A percentile compares a stretch with the other conserved stretches of the same genome.
Conservation (phyloP, 1,284 basidiomycete species). For the Trichosporon asahii region DNA sequence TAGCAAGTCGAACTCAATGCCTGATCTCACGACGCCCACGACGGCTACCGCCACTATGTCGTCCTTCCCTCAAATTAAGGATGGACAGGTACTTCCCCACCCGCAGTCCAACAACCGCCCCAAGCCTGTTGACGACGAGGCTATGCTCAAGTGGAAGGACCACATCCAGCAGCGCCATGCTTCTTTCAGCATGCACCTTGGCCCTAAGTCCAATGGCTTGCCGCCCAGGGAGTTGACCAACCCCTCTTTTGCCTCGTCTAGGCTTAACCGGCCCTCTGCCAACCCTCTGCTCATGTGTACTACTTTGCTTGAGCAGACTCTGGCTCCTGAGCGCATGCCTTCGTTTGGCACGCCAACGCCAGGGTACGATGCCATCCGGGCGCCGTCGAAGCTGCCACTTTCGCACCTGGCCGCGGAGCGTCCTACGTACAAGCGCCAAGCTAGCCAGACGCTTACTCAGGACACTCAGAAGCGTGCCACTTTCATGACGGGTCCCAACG, state of each 20-base stretch:
- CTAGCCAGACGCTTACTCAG: conserved; percentile 46
- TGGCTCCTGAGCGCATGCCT: conserved; percentile 47
- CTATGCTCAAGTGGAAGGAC: conserved; percentile 37
- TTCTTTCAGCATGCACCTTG: conserved; percentile 29
- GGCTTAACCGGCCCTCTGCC: conserved; percentile 7
- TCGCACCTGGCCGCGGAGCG: conserved; percentile 26
- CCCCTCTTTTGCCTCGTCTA: conserved; percentile 16
- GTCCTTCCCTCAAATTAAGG: conserved; percentile 10
- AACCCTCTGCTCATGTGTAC: conserved; percentile 30
- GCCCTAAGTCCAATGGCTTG: conserved; percentile 20
- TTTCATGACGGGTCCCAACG: conserved; percentile 13
- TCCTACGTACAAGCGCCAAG: conserved; percentile 48
- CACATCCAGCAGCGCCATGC: conserved; percentile 42
- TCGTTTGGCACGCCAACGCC: conserved; percentile 35
- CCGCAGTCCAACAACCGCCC: conserved; percentile 4
- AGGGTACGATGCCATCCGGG: conserved; percentile 7
- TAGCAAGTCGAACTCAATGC: conserved; percentile 47
- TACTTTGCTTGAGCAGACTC: conserved; percentile 44
- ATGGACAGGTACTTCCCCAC: neutral
- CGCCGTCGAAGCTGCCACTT: conserved; percentile 10
- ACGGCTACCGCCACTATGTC: neutral
- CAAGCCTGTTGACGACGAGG: conserved; percentile 14
- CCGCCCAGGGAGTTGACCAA: conserved; percentile 7
- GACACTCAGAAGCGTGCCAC: conserved; percentile 31
- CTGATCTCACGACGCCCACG: conserved; percentile 37